Evolutionary conservation across 2,329 filamentous ascomycete species (phyloP).

Genomic region (Alternaria hordeiaustralica): DNA sequence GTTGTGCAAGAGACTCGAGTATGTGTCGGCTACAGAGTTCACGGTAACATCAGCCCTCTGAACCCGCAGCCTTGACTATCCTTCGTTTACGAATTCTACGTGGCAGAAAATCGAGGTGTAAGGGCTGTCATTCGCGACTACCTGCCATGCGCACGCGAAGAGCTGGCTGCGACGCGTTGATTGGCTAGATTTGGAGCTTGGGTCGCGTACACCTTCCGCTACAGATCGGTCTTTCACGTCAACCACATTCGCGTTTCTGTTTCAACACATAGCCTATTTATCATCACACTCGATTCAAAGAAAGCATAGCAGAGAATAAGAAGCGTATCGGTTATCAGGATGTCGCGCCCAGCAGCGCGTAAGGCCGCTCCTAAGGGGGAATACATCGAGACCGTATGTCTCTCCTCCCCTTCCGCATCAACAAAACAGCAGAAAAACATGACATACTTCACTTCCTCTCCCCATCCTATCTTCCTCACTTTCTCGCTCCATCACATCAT

Average conservation of each 20-base stretch:
- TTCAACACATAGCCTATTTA: neutral
- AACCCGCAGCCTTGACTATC: neutral
- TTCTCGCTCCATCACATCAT: too few relatives aligned
- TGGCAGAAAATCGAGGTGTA: neutral
- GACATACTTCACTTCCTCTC: neutral
- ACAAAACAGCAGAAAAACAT: neutral
- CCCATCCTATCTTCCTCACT: too few relatives aligned
- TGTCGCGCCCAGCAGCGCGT: conserved; percentile 60
- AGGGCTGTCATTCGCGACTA: neutral
- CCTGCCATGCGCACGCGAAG: neutral
- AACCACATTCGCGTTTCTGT: neutral
- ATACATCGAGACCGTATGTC: conserved; percentile 93
- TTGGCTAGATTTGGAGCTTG: conserved; percentile 1
- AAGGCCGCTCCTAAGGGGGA: conserved; percentile 74
- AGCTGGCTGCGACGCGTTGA: neutral
- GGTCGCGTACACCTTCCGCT: conserved; percentile 9
- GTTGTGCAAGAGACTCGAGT: neutral
- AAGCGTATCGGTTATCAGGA: conserved; percentile 13
- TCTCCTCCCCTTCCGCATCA: neutral
- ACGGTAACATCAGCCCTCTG: neutral
- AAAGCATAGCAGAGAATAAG: neutral
- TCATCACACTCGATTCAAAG: neutral
- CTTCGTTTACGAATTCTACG: neutral
- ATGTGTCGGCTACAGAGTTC: neutral
- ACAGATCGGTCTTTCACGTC: neutral